These are phyloP conservation scores for Candida sp. DNA, from an alignment of 1,139 yeast genomes.

Conservation along the genomic window DNA sequence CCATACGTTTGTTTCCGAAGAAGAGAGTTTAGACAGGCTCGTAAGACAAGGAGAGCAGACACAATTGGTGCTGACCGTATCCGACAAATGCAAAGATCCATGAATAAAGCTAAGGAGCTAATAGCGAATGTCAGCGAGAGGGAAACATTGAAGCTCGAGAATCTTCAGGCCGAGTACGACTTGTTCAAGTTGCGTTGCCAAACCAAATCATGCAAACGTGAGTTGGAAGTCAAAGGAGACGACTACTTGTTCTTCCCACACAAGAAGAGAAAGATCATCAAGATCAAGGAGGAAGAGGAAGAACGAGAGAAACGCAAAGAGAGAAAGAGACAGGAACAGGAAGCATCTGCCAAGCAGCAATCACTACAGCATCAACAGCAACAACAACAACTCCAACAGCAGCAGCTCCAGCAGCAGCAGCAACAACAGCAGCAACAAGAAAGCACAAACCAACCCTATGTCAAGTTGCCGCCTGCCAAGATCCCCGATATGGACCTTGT, in stretches of 20 bases:
- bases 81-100: constrained; percentile 72
- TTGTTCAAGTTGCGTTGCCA: constrained; percentile 74
- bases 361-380: constrained; percentile 14
- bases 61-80: constrained; percentile 87
- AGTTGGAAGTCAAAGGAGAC: constrained; percentile 78
- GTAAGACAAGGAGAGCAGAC: constrained; percentile 97
- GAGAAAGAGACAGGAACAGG: constrained; percentile 21
- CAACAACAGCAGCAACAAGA: constrained; percentile 24
- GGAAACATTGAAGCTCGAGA: constrained; percentile 65
- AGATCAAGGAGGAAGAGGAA: constrained; percentile 38
- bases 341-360: constrained; percentile 21
- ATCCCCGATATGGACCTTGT: constrained; percentile 92
- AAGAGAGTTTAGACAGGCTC: constrained; percentile 93
- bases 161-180: constrained; percentile 60
- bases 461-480: constrained; percentile 85
- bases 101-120: constrained; percentile 77
- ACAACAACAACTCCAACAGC: constrained; percentile 14
- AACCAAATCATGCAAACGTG: constrained; percentile 75
- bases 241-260: constrained; percentile 85
- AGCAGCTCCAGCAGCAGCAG: constrained; percentile 12
- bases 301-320: constrained; percentile 27
- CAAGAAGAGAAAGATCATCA: constrained; percentile 67
- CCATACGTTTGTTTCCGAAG: constrained; percentile 97
- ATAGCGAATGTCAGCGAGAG: constrained; percentile 75
- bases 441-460: constrained; percentile 71